phyloP scores from a whole-genome alignment of 306 rosid genomes.

The Psophocarpus tetragonolobus region DNA sequence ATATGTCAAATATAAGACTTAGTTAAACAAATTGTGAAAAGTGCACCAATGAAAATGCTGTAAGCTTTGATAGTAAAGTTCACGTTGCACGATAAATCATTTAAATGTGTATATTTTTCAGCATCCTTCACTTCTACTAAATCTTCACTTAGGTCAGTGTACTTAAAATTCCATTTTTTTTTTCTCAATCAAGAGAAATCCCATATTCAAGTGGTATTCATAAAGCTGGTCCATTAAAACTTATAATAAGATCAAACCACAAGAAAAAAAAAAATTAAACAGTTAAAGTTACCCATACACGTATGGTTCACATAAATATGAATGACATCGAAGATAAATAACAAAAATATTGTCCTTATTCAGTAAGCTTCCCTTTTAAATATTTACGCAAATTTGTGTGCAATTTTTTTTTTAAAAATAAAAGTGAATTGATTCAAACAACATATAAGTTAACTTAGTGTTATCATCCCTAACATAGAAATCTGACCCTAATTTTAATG shows the following conservation, averaged over 20 bases:
- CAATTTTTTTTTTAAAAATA: background rate
- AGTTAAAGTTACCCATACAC: background rate
- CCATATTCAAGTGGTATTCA: conserved; percentile 95
- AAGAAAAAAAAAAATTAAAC: background rate
- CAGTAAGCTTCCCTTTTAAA: conserved; percentile 5
- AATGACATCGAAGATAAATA: background rate
- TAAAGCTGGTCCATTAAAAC: conserved; percentile 63
- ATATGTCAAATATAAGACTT: too few species aligned
- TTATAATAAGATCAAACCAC: conserved; percentile 2
- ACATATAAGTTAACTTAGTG: background rate
- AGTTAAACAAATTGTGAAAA: too few species aligned
- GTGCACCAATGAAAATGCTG: too few species aligned
- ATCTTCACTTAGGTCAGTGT: conserved; percentile 56
- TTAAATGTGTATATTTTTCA: too few species aligned
- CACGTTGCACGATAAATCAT: too few species aligned
- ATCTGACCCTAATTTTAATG: background rate
- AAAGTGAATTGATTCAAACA: conserved; percentile 8
- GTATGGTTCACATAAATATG: background rate
- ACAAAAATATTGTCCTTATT: background rate
- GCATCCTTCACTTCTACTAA: conserved; percentile 67
- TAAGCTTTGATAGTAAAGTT: too few species aligned
- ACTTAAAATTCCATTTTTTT: conserved; percentile 80
- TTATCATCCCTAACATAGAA: background rate
- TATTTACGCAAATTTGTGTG: background rate
- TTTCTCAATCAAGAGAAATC: conserved; percentile 95